Conservation (phyloP, 148 eudicot genomes). For the Drosera capensis region DNA sequence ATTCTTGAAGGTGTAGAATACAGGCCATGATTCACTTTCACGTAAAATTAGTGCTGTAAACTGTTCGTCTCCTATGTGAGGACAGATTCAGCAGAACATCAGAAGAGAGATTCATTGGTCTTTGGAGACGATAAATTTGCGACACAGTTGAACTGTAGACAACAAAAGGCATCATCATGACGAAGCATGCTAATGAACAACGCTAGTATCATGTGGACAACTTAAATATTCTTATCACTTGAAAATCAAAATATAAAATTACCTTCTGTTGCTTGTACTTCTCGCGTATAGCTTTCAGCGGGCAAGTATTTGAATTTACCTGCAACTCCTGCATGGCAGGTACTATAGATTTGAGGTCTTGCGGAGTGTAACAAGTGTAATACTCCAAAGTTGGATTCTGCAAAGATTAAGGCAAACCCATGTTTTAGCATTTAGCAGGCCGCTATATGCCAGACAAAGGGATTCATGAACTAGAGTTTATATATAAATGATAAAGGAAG, state of each 20-base stretch:
- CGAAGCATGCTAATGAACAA: too few species aligned
- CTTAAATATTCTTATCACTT: too few species aligned
- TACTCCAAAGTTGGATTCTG: conserved; percentile 81
- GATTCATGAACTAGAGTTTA: too few species aligned
- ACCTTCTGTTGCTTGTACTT: conserved; percentile 77
- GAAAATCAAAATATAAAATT: too few species aligned
- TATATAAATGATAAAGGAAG: too few species aligned
- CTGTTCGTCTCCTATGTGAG: too few species aligned
- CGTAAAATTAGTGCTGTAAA: too few species aligned
- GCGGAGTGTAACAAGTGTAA: conserved; percentile 43
- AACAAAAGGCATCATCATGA: conserved; percentile 4
- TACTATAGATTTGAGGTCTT: conserved; percentile 44
- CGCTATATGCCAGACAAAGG: too few species aligned
- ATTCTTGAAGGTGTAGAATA: background rate
- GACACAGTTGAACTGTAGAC: conserved; percentile 59
- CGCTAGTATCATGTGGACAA: too few species aligned
- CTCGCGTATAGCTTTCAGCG: conserved; percentile 53
- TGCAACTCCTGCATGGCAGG: conserved; percentile 56
- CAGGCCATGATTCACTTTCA: background rate
- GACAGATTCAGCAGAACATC: conserved; percentile 7
- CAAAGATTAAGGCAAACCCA: too few species aligned
- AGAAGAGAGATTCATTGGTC: conserved; percentile 47
- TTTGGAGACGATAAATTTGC: conserved; percentile 34
- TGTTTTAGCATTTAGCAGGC: too few species aligned
- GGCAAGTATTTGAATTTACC: conserved; percentile 26